Evolutionary conservation across 2,329 filamentous ascomycete species (phyloP), one percentile per base, ranked within the genome.

Genomic region (Cercospora canescens): DNA sequence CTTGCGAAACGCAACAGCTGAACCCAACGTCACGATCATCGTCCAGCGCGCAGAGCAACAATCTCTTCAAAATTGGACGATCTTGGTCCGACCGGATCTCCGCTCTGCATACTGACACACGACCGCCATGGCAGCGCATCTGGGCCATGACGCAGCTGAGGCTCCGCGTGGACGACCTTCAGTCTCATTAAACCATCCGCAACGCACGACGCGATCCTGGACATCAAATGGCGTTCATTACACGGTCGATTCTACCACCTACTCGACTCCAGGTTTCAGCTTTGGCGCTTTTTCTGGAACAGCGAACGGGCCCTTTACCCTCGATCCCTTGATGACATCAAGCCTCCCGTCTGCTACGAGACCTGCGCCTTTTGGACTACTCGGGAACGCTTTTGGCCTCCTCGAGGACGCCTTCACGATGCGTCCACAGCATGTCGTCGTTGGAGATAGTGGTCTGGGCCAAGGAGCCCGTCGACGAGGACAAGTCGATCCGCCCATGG

Each of bases 211-310:
- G 14, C 69, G 70, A 60, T 73, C 73, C 26, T 75, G 74, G 73
- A 73, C 69, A n/a, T 62, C 69, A 54, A 67, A 73, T 54, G 74
- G 74, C 45, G 64, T 72, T 28, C 65, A 70, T 35, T 72, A 73
- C 60, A 75, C 70, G n/a, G 66, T 75, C 59, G 66, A 75, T 48
- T 72, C 73, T 14, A 69, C 72, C 6, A 67, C 65, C 34, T 75
- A 70, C 56, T 50, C 71, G n/a, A 66, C 65, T 52, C 72, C 73
- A 24, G 71, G 69, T 30, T 30, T 74, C 12, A 72, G 71, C n/a
- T 74, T 76, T 65, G 66, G 67, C 24, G 67, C 69, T 7, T 70
- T 69, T 63, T 69, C 71, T 35, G 68, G 72, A 32, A 68, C 61
- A 39, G 64, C 66, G 26, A 66, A 63, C 34, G 67, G 60, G 11